phyloP scores from a whole-genome alignment of 805 yeast species.

The Metschnikowia aberdeeniae region DNA sequence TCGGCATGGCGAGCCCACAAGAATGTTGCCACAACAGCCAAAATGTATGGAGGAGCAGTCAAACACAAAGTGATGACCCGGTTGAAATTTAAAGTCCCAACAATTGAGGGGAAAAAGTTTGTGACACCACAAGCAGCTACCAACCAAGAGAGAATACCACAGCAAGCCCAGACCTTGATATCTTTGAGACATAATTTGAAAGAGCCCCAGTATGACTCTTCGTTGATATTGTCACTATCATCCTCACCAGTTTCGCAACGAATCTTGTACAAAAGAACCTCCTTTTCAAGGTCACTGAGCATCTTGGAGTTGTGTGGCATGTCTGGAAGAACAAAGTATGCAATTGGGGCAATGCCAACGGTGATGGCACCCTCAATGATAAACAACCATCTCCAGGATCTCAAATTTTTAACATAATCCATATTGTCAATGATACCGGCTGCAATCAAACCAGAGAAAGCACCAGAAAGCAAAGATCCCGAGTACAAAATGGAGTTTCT shows the following conservation, averaged over 20 bases:
- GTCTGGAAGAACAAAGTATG: slow-evolving; percentile 48
- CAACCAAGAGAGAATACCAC: slow-evolving; percentile 41
- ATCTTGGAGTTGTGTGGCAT: slow-evolving; percentile 49
- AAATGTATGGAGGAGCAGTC: slow-evolving; percentile 56
- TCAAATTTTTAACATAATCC: slow-evolving; percentile 17
- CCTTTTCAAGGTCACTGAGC: slow-evolving; percentile 43
- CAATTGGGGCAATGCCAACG: slow-evolving; percentile 40
- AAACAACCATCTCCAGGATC: slow-evolving; percentile 53
- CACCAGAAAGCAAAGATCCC: slow-evolving; percentile 51
- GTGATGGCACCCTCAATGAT: slow-evolving; percentile 55
- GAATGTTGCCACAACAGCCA: slow-evolving; percentile 49
- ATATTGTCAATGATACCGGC: slow-evolving; percentile 47
- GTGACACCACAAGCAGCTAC: slow-evolving; percentile 62
- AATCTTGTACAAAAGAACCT: slow-evolving; percentile 39
- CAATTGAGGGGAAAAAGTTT: slow-evolving; percentile 59
- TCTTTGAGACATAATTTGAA: slow-evolving; percentile 37
- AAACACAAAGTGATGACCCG: slow-evolving; percentile 49
- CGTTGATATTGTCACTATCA: slow-evolving; percentile 33
- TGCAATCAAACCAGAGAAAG: slow-evolving; percentile 52
- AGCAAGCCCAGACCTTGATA: slow-evolving; percentile 44
- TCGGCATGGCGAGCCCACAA: slow-evolving; percentile 56
- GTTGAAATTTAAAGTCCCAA: slow-evolving; percentile 49
- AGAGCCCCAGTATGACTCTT: slow-evolving; percentile 36
- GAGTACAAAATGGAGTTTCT: slow-evolving; percentile 49
- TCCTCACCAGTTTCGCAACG: slow-evolving; percentile 37